Evolutionary conservation across 306 rosid species (phyloP), one percentile per base, ranked within the genome.

Genomic region (Cajanus cajan): DNA sequence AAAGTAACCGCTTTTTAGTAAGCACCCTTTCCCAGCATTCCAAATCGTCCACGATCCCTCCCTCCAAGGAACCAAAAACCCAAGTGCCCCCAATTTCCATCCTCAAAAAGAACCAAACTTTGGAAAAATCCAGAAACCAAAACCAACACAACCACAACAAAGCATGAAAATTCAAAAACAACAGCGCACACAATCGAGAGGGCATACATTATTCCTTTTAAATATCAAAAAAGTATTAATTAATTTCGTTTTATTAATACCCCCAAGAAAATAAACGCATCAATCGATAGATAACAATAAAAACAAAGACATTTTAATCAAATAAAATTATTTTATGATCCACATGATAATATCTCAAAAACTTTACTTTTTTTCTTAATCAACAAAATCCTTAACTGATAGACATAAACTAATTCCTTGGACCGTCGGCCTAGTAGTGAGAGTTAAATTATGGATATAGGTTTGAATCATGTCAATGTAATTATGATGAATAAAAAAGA

Each of bases 51-150:
- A 50, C 36, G 31, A 78, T 44, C 33, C 57, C 54, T n/a, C 71
- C 22, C 18, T 21, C 48, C 14, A 55, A 68, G 47, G 48, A 51
- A 25, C 51, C 58, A n/a, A 19, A 48, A 81, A 71, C 10, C 57
- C 37, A 79, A 47, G 55, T 9, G 12, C 37, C 44, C 41, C 25
- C 7, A 28, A 41, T 39, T 9, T 15, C 34, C 14, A 24, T 7
- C 3, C 31, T 31, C 7, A 14, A 12, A 21, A 76, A 73, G 7
- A 33, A 50, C n/a, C 61, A 36, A 67, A 52, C 44, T 80, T 73
- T 70, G 21, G 19, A 55, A 28, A 39, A n/a, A 79, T 19, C 83
- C 76, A 79, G 36, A 64, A 44, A 28, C 61, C 43, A 76, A 51
- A 82, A 71, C 76, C 6, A 66, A 61, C 58, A 59, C 8, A 47